Percentiles rank a stretch among this genome's conserved stretches.
phyloP scores from a whole-genome alignment of 345 rosid species.

The Raphanus raphanistrum region DNA sequence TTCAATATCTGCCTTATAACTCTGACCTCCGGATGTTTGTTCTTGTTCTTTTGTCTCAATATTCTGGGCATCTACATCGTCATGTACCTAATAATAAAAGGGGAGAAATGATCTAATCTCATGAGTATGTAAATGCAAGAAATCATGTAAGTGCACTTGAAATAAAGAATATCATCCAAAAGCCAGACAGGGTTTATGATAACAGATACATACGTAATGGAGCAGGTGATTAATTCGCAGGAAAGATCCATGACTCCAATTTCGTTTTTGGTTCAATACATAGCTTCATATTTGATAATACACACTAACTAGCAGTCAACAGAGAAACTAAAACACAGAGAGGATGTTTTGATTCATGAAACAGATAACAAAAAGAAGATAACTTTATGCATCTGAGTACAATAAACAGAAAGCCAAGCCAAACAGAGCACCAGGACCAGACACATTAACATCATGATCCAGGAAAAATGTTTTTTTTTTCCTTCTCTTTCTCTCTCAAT shows the following conservation, averaged over 20 bases:
- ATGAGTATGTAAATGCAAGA: constrained; percentile 4
- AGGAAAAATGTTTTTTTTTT: background rate
- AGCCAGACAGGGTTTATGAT: background rate
- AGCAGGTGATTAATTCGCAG: background rate
- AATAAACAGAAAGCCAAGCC: background rate
- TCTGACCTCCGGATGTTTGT: constrained; percentile 37
- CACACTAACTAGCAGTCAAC: background rate
- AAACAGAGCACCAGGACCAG: background rate
- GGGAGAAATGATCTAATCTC: background rate
- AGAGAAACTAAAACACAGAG: background rate
- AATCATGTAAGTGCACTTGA: background rate
- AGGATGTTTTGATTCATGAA: background rate
- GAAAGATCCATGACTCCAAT: background rate
- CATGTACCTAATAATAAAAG: constrained; percentile 14
- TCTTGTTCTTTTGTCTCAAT: constrained; percentile 38
- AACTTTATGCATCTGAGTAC: background rate
- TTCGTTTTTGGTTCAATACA: background rate
- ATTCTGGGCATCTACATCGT: constrained; percentile 7
- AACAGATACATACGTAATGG: background rate
- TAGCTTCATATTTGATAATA: background rate
- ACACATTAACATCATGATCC: background rate
- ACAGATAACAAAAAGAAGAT: background rate
- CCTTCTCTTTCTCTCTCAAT: no score
- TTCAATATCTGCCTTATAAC: constrained; percentile 27
- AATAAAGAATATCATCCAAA: background rate